These are phyloP conservation scores for Mediolabrus comicus DNA, from an alignment of 108 stramenopile genomes.

Conservation along the genomic window DNA sequence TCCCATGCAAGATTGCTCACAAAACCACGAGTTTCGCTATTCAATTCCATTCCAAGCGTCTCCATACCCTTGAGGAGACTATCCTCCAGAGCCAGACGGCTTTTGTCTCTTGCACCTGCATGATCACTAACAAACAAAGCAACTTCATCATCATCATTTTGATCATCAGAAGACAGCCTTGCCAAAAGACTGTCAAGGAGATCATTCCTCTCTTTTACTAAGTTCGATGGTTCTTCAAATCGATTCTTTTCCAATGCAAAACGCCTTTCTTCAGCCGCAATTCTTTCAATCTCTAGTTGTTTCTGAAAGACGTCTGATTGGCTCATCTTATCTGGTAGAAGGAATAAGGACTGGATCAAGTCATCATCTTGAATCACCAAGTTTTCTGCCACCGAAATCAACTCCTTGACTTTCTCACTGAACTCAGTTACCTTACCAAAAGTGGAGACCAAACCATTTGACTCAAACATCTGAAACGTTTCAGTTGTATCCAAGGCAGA, in stretches of 20 bases:
- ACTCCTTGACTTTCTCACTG: conserved; percentile 27
- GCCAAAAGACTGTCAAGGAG: conserved; percentile 55
- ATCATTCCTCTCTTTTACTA: conserved; percentile 43
- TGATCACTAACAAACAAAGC: conserved; percentile 12
- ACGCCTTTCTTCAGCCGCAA: conserved; percentile 1
- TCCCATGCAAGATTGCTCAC: conserved; percentile 64
- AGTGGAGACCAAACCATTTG: neutral
- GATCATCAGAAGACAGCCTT: conserved; percentile 20
- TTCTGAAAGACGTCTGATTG: conserved; percentile 20
- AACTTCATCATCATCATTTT: conserved; percentile 22
- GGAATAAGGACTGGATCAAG: conserved; percentile 21
- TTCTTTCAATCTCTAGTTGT: conserved; percentile 15
- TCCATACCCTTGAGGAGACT: conserved; percentile 49
- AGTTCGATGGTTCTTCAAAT: conserved; percentile 24
- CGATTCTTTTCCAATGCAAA: conserved; percentile 13
- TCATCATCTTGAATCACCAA: conserved; percentile 51
- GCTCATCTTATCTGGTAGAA: conserved; percentile 16
- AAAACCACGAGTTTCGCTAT: conserved; percentile 17
- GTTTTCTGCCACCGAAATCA: conserved; percentile 45
- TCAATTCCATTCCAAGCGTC: conserved; percentile 39
- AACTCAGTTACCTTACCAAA: conserved; percentile 19
- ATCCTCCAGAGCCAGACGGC: conserved; percentile 40
- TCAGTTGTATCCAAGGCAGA: conserved; percentile 2
- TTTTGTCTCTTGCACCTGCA: conserved; percentile 48
- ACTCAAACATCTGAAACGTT: conserved; percentile 9